These are phyloP conservation scores for Colletotrichum tamarilloi DNA, from an alignment of 2,329 filamentous ascomycete genomes.

Conservation along the genomic window DNA sequence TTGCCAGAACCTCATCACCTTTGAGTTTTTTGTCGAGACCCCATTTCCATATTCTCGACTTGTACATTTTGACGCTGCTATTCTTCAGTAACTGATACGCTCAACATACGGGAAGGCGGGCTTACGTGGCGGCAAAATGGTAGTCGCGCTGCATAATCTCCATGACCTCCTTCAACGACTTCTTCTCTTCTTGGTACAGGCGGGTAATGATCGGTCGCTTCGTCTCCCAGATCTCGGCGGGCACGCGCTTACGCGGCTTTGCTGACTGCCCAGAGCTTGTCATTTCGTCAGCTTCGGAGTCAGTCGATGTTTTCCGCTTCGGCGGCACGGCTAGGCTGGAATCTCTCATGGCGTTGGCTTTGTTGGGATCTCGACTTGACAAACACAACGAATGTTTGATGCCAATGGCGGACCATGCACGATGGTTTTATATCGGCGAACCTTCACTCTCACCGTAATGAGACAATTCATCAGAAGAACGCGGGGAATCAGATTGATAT, in stretches of 20 bases:
- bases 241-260: conserved; percentile 44
- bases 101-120: conserved; percentile 14
- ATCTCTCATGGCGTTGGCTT: conserved; percentile 6
- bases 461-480: background rate
- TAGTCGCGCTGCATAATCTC: conserved; percentile 50
- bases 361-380: background rate
- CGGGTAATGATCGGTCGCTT: conserved; percentile 49
- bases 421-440: background rate
- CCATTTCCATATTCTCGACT: conserved; percentile 55
- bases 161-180: conserved; percentile 54
- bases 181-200: conserved; percentile 54
- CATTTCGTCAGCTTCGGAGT: conserved; percentile 44
- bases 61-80: conserved; percentile 54
- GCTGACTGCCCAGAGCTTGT: conserved; percentile 36
- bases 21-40: conserved; percentile 55
- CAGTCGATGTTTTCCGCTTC: conserved; percentile 40
- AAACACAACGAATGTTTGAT: background rate
- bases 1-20: conserved; percentile 52
- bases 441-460: background rate
- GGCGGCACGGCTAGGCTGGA: conserved; percentile 11
- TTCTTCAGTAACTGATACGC: conserved; percentile 5
- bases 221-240: conserved; percentile 47
- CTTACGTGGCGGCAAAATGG: conserved; percentile 53
- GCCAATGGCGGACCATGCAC: background rate
- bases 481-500: conserved; percentile 25